A percentile compares a stretch with the other conserved stretches of the same genome.
These are phyloP conservation scores for Teratosphaeriaceae sp. DNA, from an alignment of 2,329 filamentous ascomycete genomes.

Conservation along the genomic window DNA sequence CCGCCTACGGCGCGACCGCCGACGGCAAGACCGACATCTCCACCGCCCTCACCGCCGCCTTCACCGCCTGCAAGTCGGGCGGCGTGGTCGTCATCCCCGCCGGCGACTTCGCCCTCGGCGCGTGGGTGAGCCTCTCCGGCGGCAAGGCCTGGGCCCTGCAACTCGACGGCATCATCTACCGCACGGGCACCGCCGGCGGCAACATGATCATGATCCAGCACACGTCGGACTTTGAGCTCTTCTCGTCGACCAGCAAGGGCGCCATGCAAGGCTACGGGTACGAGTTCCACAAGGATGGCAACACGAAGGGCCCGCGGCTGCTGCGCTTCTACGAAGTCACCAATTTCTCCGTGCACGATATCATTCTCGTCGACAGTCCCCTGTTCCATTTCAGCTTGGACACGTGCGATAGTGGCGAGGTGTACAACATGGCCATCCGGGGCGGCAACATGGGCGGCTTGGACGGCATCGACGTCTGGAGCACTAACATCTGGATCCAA, in stretches of 20 bases:
- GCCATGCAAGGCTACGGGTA: conserved; percentile 50
- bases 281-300: conserved; percentile 38
- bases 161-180: conserved; percentile 48
- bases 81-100: conserved; percentile 45
- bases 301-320: conserved; percentile 37
- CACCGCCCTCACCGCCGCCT: conserved; percentile 42
- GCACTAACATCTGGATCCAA: conserved; percentile 47
- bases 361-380: conserved; percentile 44
- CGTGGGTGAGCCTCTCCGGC: conserved; percentile 43
- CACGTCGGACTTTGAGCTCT: conserved; percentile 47
- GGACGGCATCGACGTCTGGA: conserved; percentile 51
- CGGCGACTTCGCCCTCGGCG: conserved; percentile 45
- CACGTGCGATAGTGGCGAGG: conserved; percentile 46
- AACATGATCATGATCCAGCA: conserved; percentile 50
- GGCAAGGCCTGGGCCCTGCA: conserved; percentile 46
- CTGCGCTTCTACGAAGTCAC: conserved; percentile 40
- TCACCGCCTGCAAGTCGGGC: conserved; percentile 44
- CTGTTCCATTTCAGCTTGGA: conserved; percentile 47
- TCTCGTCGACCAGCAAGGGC: conserved; percentile 46
- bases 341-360: conserved; percentile 45
- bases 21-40: conserved; percentile 48
- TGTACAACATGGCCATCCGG: conserved; percentile 51
- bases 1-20: conserved; percentile 46
- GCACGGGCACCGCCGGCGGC: conserved; percentile 43
- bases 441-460: conserved; percentile 47